Base-by-base conservation (phyloP, 768 basidiomycete genomes). In the Cyclocybe aegerita region DNA sequence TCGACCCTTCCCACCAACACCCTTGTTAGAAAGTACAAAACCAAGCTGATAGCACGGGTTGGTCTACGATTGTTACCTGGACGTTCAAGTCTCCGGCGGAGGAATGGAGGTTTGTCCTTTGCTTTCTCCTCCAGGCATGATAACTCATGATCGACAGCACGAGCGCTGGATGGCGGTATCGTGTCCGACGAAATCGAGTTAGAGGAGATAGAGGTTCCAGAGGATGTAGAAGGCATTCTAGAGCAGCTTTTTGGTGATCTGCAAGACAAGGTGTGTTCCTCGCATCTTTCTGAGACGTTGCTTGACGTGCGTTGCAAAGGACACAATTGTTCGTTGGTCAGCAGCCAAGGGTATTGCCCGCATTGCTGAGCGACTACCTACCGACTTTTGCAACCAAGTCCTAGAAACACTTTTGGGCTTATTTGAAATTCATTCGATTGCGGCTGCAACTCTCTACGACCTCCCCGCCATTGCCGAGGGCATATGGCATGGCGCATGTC, bases 321-420 rank as follows among this genome's bases (percentile, higher is more conserved):
- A 97, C 60, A 98, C 96, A 0, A 75, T 94, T 23, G 93, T 98
- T 9, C 88, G 97, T 43, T 98, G 92, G 82, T 93, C 96, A 10
- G 83, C 93, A 4, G 90, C 97, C 8, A 99, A 98, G 68, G 90
- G 90, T 35, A 71, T 98, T 7, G 90, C 94, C 7, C 83, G 94
- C 6, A 80, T 98, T 39, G 78, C 90, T 2, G 85, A 89, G 56
- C 80, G 89, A 35, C 79, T 99, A 1, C 90, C 97, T 1, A 52
- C 69, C 1, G 85, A 86, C 32, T 89, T 93, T 58, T 75, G 82
- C 2, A 70, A 78, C 32, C 93, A 98, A 64, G 85, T 98, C n/a
- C 69, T 96, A 3, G 85, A 89, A 46, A 90, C 83, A 4, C 71
- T 93, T 32, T 71, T 94, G 52, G 77, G 74, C 0, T 71, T 93